phyloP scores from a whole-genome alignment of 352 stramenopile genomes.

The Phytophthora capsici region DNA sequence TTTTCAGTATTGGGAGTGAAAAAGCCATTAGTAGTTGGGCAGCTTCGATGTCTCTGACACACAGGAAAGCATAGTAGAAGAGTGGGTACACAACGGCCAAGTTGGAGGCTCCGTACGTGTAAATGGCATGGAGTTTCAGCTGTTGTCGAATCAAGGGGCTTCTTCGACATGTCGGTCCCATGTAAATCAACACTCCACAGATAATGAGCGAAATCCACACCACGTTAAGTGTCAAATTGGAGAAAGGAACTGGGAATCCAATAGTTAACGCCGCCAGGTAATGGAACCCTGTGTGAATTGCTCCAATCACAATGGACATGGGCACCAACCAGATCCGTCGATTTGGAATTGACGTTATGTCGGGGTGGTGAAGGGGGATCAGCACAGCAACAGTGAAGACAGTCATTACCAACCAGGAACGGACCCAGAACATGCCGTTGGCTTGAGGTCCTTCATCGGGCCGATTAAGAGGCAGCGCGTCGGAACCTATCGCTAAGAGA shows the following conservation, averaged over 20 bases:
- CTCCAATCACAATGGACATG: conserved; percentile 12
- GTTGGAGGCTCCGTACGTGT: conserved; percentile 25
- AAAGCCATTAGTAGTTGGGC: conserved; percentile 30
- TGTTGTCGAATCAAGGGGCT: neutral
- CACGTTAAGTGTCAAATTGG: conserved; percentile 24
- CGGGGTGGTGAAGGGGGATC: conserved; percentile 15
- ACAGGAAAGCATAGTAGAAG: conserved; percentile 33
- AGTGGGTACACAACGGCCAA: conserved; percentile 26
- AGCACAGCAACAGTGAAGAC: conserved; percentile 20
- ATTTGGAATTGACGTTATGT: conserved; percentile 16
- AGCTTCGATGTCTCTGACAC: conserved; percentile 5
- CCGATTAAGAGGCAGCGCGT: conserved; percentile 20
- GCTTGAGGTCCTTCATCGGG: conserved; percentile 13
- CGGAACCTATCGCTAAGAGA: conserved; percentile 8
- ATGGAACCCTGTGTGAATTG: conserved; percentile 11
- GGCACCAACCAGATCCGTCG: conserved; percentile 3
- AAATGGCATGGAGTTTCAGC: conserved; percentile 22
- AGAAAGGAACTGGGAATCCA: conserved; percentile 29
- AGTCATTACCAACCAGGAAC: conserved; percentile 20
- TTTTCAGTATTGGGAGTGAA: conserved; percentile 26
- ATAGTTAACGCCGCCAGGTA: conserved; percentile 17
- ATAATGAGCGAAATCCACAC: conserved; percentile 27
- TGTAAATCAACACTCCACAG: conserved; percentile 15
- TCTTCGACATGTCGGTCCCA: conserved; percentile 9
- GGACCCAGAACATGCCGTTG: conserved; percentile 24